A percentile compares a stretch with the other conserved stretches of the same genome.
phyloP scores from a whole-genome alignment of 2,329 filamentous ascomycete species.

The Metarhizium rileyi region DNA sequence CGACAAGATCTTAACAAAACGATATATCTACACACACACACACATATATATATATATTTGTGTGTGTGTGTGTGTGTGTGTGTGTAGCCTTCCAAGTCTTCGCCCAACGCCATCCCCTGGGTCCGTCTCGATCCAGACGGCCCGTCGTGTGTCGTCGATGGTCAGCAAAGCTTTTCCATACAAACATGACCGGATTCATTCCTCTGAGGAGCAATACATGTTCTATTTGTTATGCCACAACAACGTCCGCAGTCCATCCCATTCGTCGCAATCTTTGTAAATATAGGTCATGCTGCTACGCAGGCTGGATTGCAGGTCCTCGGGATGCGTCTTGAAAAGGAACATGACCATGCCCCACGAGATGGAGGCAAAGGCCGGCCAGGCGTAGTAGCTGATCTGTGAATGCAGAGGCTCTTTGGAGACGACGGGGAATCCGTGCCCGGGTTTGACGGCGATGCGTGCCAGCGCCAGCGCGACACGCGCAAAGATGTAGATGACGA shows the following conservation, averaged over 20 bases:
- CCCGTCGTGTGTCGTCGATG: too few species aligned
- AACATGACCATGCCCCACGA: constrained; percentile 96
- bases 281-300: constrained; percentile 97
- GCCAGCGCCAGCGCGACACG: constrained; percentile 79
- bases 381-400: constrained; percentile 60
- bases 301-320: constrained; percentile 83
- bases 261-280: constrained; percentile 80
- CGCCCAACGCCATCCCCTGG: too few species aligned
- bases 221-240: constrained; percentile 69
- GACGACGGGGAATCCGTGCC: constrained; percentile 38
- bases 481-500: constrained; percentile 96
- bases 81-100: too few species aligned
- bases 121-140: too few species aligned
- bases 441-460: constrained; percentile 66
- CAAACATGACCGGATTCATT: background rate
- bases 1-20: background rate
- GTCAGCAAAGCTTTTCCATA: too few species aligned
- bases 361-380: constrained; percentile 83
- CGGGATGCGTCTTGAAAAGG: constrained; percentile 84
- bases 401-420: constrained; percentile 37
- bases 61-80: too few species aligned
- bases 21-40: too few species aligned
- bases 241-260: constrained; percentile 78
- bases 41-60: too few species aligned
- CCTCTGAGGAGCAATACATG: background rate